A percentile compares a stretch with the other conserved stretches of the same genome.
These are phyloP conservation scores for Tylopilus felleus DNA, from an alignment of 768 basidiomycete species.

Conservation along the genomic window DNA sequence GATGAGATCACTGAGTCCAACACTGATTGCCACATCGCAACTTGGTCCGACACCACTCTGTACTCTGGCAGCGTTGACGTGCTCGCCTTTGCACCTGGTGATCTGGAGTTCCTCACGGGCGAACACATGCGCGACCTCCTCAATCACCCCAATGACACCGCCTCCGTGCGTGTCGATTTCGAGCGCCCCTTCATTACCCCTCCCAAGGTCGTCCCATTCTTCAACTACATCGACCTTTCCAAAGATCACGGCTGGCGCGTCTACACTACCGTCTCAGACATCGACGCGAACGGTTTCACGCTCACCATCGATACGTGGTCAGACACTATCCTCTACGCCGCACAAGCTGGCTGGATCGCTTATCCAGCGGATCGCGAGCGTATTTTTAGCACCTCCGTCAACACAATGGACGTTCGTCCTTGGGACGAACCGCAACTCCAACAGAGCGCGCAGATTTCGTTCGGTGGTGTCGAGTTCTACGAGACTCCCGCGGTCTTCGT, in stretches of 20 bases:
- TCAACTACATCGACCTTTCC: neutral
- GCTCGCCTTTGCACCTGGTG: constrained; percentile 3
- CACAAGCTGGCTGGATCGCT: constrained; percentile 17
- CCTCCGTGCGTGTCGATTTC: neutral
- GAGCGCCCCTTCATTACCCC: neutral
- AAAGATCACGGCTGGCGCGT: neutral
- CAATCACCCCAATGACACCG: neutral
- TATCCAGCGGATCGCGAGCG: constrained; percentile 21
- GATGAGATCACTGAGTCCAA: neutral
- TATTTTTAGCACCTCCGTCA: constrained; percentile 15
- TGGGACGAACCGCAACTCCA: constrained; percentile 1
- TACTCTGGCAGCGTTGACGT: neutral
- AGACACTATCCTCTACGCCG: constrained; percentile 2
- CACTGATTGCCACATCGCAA: constrained; percentile 6
- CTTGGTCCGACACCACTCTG: neutral
- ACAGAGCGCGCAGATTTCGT: constrained; percentile 6
- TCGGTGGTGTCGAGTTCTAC: neutral
- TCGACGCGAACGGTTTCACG: constrained; percentile 15
- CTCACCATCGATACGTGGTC: constrained; percentile 14
- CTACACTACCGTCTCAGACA: neutral
- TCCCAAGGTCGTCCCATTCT: neutral
- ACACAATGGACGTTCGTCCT: constrained; percentile 2
- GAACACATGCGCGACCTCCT: constrained; percentile 3
- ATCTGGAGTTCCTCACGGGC: constrained; percentile 15
- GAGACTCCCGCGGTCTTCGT: constrained; percentile 9